Percentiles rank a stretch among this genome's conserved stretches.
Conservation (phyloP, 768 basidiomycete species). For the Pleurotus djamor region DNA sequence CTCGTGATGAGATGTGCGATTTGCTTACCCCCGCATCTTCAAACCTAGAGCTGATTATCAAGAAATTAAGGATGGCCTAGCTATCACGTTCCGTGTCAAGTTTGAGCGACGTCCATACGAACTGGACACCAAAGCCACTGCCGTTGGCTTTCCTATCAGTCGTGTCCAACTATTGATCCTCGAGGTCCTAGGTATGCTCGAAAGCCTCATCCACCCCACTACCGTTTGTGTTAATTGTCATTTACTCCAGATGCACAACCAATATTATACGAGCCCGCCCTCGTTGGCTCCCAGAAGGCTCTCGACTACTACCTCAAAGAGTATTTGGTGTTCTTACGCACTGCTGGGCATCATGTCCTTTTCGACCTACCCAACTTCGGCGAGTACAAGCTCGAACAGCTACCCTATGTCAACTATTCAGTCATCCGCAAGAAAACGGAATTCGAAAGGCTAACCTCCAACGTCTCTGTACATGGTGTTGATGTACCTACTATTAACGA, state of each 20-base stretch:
- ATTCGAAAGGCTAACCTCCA: slow-evolving; percentile 5
- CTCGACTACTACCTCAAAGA: slow-evolving; percentile 14
- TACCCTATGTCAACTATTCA: slow-evolving; percentile 15
- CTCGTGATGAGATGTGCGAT: not conserved
- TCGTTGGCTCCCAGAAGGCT: not conserved
- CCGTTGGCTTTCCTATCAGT: slow-evolving; percentile 1
- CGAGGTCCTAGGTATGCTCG: slow-evolving; percentile 9
- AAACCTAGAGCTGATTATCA: slow-evolving; percentile 6
- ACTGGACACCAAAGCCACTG: not conserved
- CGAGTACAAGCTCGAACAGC: slow-evolving; percentile 8
- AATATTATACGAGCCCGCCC: not conserved
- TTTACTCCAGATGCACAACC: not conserved
- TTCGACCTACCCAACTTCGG: slow-evolving; percentile 21
- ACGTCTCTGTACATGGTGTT: slow-evolving; percentile 11
- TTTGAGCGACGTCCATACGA: slow-evolving; percentile 6
- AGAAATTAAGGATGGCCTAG: slow-evolving; percentile 3
- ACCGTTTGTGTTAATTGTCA: not conserved
- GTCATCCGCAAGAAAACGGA: slow-evolving; percentile 10
- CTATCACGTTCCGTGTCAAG: slow-evolving; percentile 8
- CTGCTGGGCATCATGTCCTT: slow-evolving; percentile 19
- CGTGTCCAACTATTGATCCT: slow-evolving; percentile 11
- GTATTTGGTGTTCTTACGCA: slow-evolving; percentile 16
- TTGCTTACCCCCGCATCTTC: not conserved
- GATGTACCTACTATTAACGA: slow-evolving; percentile 14
- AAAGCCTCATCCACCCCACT: too few species aligned